A percentile compares a stretch with the other conserved stretches of the same genome.
These are phyloP conservation scores for Myxozyma neotropica DNA, from an alignment of 805 yeast species.

Conservation along the genomic window DNA sequence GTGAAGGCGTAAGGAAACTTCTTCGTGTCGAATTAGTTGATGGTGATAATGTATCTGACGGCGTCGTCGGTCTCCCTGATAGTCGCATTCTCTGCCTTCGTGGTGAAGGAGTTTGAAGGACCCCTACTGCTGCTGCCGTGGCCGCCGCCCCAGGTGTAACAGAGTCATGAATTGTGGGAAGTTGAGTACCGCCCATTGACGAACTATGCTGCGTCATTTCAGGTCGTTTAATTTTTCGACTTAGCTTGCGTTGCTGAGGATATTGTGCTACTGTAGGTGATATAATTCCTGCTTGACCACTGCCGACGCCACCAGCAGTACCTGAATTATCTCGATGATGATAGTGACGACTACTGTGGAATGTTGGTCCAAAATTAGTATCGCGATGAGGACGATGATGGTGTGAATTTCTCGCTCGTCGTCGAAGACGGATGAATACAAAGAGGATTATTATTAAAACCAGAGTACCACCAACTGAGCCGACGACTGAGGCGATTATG, in stretches of 20 bases:
- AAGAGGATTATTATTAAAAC: slow-evolving; percentile 11
- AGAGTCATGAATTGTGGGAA: background rate
- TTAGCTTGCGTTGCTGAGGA: slow-evolving; percentile 7
- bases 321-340: background rate
- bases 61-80: background rate
- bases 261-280: too few relatives aligned
- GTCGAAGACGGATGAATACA: slow-evolving; percentile 5
- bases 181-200: background rate
- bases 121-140: background rate
- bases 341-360: slow-evolving; percentile 1
- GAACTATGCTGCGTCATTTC: slow-evolving; percentile 2
- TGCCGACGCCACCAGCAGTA: background rate
- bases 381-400: background rate
- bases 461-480: slow-evolving; percentile 21
- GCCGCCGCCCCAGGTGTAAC: background rate
- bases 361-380: background rate
- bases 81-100: background rate
- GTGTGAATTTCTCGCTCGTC: slow-evolving; percentile 5
- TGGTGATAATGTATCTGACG: slow-evolving; percentile 6
- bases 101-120: background rate
- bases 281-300: background rate
- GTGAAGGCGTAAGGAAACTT: slow-evolving; percentile 5
- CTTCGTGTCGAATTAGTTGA: background rate
- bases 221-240: slow-evolving; percentile 7
- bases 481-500: slow-evolving; percentile 28